A percentile compares a stretch with the other conserved stretches of the same genome.
phyloP scores from a whole-genome alignment of 352 stramenopile genomes.

The Phytophthora pistaciae region DNA sequence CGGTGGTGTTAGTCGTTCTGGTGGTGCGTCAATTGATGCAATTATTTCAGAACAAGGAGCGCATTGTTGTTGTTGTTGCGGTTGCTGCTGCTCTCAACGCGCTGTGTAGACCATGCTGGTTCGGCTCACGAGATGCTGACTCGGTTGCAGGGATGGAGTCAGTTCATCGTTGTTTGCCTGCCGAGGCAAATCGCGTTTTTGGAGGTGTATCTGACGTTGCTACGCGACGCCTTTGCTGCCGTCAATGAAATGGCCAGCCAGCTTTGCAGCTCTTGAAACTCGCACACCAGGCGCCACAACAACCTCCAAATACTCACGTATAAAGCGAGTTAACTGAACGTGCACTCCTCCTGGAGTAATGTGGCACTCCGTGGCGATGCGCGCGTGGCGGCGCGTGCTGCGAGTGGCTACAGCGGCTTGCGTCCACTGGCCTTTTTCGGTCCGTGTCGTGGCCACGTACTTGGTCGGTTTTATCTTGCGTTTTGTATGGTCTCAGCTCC shows the following conservation, averaged over 20 bases:
- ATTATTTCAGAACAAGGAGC: neutral
- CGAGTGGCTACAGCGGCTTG: constrained; percentile 10
- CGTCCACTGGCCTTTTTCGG: constrained; percentile 9
- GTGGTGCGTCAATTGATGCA: constrained; percentile 8
- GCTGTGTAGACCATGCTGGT: no score
- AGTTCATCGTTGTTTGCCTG: neutral
- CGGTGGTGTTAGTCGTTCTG: constrained; percentile 13
- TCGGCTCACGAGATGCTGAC: no score
- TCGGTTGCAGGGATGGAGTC: constrained; percentile 6
- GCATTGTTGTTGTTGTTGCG: neutral
- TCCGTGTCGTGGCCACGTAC: constrained; percentile 11
- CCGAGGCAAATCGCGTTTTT: constrained; percentile 14
- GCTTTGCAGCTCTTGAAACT: neutral
- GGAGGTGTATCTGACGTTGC: neutral
- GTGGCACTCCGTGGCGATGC: neutral
- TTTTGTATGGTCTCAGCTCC: constrained; percentile 8
- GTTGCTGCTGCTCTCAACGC: neutral
- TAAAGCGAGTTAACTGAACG: neutral
- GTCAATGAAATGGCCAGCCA: constrained; percentile 11
- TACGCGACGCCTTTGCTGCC: neutral
- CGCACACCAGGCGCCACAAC: neutral
- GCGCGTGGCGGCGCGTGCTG: constrained; percentile 10
- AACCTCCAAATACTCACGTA: neutral
- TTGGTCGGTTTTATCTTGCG: constrained; percentile 11
- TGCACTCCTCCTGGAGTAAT: neutral